These are phyloP conservation scores for Phytophthora fragariaefolia DNA, from an alignment of 352 stramenopile genomes.

Conservation along the genomic window DNA sequence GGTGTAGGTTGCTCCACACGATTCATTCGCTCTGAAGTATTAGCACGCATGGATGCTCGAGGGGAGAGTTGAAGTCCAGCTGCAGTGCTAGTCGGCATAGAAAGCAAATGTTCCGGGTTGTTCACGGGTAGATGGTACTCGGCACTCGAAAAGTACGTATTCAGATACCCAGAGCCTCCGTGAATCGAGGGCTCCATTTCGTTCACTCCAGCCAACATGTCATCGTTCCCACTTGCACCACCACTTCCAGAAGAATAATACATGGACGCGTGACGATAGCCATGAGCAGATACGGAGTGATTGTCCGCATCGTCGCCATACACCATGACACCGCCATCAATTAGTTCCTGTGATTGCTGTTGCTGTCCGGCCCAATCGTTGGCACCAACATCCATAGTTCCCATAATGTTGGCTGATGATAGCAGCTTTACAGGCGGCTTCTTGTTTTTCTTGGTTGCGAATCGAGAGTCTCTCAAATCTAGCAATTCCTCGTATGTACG, in stretches of 20 bases:
- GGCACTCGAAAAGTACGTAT: constrained; percentile 70
- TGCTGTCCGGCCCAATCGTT: constrained; percentile 57
- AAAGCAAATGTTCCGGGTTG: constrained; percentile 71
- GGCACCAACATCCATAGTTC: constrained; percentile 57
- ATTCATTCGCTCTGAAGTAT: constrained; percentile 46
- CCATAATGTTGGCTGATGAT: constrained; percentile 54
- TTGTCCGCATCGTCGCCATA: constrained; percentile 49
- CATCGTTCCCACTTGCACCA: constrained; percentile 32
- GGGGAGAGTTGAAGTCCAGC: constrained; percentile 58
- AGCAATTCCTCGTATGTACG: constrained; percentile 83
- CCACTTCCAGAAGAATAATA: constrained; percentile 49
- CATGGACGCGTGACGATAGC: constrained; percentile 41
- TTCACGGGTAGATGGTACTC: constrained; percentile 78
- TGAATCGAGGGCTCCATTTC: constrained; percentile 67
- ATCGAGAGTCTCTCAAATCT: constrained; percentile 74
- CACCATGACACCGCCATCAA: constrained; percentile 35
- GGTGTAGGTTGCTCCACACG: constrained; percentile 52
- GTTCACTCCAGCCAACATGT: constrained; percentile 31
- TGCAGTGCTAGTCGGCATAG: constrained; percentile 45
- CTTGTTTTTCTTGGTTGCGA: constrained; percentile 85
- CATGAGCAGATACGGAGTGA: constrained; percentile 22
- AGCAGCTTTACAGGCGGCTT: constrained; percentile 65
- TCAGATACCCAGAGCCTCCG: constrained; percentile 74
- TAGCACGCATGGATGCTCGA: constrained; percentile 44
- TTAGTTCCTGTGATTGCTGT: constrained; percentile 39